phyloP scores from a whole-genome alignment of 2,329 filamentous ascomycete genomes.

The Capronia coronata region DNA sequence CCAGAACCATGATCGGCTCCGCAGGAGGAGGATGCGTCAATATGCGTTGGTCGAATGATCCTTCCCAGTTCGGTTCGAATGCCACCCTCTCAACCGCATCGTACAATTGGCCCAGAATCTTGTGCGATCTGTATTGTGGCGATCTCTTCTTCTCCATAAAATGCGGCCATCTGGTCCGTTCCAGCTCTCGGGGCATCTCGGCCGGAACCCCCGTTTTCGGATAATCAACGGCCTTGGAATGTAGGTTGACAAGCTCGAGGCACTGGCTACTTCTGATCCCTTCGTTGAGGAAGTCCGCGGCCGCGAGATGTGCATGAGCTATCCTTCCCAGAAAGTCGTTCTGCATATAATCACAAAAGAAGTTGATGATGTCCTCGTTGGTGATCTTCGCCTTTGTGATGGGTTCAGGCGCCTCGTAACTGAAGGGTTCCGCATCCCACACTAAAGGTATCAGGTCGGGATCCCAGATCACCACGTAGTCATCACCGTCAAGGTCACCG shows the following conservation, averaged over 20 bases:
- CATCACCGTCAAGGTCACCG: constrained; percentile 91
- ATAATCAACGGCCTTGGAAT: constrained; percentile 91
- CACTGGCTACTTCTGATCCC: constrained; percentile 66
- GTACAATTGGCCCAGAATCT: constrained; percentile 74
- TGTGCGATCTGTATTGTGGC: constrained; percentile 57
- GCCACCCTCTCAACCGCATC: constrained; percentile 64
- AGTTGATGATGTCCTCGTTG: constrained; percentile 66
- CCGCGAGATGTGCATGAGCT: constrained; percentile 72
- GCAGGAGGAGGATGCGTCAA: constrained; percentile 55
- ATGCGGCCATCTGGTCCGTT: constrained; percentile 67
- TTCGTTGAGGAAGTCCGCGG: constrained; percentile 56
- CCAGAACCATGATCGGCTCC: constrained; percentile 51
- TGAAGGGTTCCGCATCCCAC: constrained; percentile 73
- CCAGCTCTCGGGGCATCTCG: constrained; percentile 54
- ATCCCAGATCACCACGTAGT: constrained; percentile 94
- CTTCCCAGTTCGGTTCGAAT: constrained; percentile 66
- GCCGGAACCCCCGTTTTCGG: constrained; percentile 82
- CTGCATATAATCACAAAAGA: constrained; percentile 91
- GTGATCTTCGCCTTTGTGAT: constrained; percentile 58
- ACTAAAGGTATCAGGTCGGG: constrained; percentile 59
- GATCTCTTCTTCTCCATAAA: constrained; percentile 69
- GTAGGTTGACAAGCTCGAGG: constrained; percentile 67
- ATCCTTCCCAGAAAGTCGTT: constrained; percentile 76
- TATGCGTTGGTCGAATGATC: constrained; percentile 70
- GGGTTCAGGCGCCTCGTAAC: constrained; percentile 58